phyloP scores from a whole-genome alignment of 2,329 filamentous ascomycete species.

The Aurifilum marmelostoma region DNA sequence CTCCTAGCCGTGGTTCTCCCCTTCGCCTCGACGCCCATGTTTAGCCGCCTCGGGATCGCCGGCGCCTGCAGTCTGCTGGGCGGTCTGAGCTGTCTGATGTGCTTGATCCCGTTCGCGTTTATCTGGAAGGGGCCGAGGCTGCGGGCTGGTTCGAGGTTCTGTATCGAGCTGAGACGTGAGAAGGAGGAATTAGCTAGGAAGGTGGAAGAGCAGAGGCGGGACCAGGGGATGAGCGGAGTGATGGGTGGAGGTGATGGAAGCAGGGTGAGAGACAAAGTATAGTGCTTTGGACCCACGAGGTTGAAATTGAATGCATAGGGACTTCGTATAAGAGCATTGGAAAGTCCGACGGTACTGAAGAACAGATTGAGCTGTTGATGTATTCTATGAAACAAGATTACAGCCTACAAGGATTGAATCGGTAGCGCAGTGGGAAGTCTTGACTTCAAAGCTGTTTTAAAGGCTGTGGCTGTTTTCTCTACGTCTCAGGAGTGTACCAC shows the following conservation, averaged over 20 bases:
- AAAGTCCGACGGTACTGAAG: background rate
- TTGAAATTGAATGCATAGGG: background rate
- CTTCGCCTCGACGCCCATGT: constrained; percentile 57
- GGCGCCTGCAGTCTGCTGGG: constrained; percentile 58
- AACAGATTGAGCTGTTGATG: background rate
- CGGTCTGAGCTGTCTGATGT: constrained; percentile 54
- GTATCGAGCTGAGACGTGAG: constrained; percentile 58
- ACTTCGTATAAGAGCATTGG: background rate
- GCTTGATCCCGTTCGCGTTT: constrained; percentile 55
- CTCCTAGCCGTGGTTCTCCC: constrained; percentile 60
- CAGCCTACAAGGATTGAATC: background rate
- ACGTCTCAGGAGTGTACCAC: background rate
- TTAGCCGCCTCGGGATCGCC: constrained; percentile 48
- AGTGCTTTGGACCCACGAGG: background rate
- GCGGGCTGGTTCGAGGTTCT: constrained; percentile 62
- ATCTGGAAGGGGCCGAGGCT: constrained; percentile 60
- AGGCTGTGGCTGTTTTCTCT: background rate
- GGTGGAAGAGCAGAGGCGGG: constrained; percentile 41
- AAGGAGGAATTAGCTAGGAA: constrained; percentile 51
- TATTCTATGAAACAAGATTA: background rate
- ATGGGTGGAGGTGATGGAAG: background rate
- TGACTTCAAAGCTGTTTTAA: background rate
- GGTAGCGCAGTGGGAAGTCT: background rate
- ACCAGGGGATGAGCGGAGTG: background rate
- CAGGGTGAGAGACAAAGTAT: background rate